phyloP scores from a whole-genome alignment of 495 filamentous ascomycete species.

The Coniosporium apollinis region DNA sequence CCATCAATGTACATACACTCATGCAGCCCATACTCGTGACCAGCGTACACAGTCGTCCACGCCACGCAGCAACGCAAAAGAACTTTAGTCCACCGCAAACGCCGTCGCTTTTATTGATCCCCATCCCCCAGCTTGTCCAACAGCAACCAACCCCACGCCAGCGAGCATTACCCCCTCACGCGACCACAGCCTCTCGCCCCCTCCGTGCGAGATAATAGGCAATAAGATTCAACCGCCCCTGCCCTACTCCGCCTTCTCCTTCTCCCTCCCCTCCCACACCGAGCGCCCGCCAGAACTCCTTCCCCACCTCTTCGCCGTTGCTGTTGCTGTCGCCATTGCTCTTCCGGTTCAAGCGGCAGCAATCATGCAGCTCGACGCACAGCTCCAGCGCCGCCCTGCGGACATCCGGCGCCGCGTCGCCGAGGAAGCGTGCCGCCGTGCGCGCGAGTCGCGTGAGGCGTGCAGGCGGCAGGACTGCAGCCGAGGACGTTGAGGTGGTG shows the following conservation, averaged over 20 bases:
- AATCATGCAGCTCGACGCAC: slow-evolving; percentile 59
- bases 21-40: too few relatives aligned
- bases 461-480: slow-evolving; percentile 11
- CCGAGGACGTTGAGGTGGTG: not conserved
- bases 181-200: too few relatives aligned
- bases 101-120: too few relatives aligned
- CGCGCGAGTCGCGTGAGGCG: slow-evolving; percentile 28
- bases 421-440: slow-evolving; percentile 44
- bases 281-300: slow-evolving; percentile 17
- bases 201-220: slow-evolving; percentile 27
- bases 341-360: too few relatives aligned
- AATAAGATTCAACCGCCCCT: slow-evolving; percentile 25
- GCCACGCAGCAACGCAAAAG: too few relatives aligned
- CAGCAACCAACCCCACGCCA: too few relatives aligned
- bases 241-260: slow-evolving; percentile 17
- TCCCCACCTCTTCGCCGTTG: not conserved
- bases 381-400: slow-evolving; percentile 62
- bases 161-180: too few relatives aligned
- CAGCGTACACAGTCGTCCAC: too few relatives aligned
- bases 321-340: too few relatives aligned
- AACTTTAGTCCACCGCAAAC: too few relatives aligned
- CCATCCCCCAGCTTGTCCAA: too few relatives aligned
- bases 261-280: slow-evolving; percentile 3
- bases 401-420: slow-evolving; percentile 58
- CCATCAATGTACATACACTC: too few relatives aligned